Evolutionary conservation across 1,139 yeast species (phyloP), one percentile per base, ranked within the genome.

Genomic region (Candida smagusa): DNA sequence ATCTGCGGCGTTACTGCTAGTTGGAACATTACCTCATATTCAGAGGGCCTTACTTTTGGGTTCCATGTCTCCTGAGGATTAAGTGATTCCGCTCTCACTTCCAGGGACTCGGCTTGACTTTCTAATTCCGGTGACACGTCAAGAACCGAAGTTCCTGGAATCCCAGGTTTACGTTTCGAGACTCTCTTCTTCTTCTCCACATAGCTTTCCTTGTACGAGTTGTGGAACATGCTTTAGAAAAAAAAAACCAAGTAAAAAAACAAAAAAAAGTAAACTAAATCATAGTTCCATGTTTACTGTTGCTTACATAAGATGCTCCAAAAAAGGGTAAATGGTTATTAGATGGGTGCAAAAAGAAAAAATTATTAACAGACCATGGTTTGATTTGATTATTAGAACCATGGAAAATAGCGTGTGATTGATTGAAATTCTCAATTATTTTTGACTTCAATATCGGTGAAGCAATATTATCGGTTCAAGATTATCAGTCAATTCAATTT

Each of bases 91-190:
- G 19, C 5, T 16, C 19, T 16, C 19, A 16, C 19, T 16, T 16
- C 19, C 19, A 16, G 19, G 19, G 19, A 16, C 19, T 16, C 19
- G 19, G 19, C 19, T 22, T 7, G 31, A 30, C 13, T 5, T 31
- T 22, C 36, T 8, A 28, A 19, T 21, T 36, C 39, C 7, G 35
- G 27, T 3, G 31, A 19, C 12, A 30, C 37, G 4, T 31, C 31
- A 7, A 47, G 28, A 7, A 41, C 45, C 2, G 51, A 46, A n/a
- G 47, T 42, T 8, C 49, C 51, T 2, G 51, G 51, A 5, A 40
- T 45, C 12, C 35, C 39, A 24, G 34, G 37, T 28, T 38, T 40
- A 25, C 39, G 37, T 27, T 30, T 36, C 19, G 31, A 24, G n/a
- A 27, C 30, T 25, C 22, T 22, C 31, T 39, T 37, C 23, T 41